Evolutionary conservation across 441 rosid genomes (phyloP).

Genomic region (Euphorbia celastroides): DNA sequence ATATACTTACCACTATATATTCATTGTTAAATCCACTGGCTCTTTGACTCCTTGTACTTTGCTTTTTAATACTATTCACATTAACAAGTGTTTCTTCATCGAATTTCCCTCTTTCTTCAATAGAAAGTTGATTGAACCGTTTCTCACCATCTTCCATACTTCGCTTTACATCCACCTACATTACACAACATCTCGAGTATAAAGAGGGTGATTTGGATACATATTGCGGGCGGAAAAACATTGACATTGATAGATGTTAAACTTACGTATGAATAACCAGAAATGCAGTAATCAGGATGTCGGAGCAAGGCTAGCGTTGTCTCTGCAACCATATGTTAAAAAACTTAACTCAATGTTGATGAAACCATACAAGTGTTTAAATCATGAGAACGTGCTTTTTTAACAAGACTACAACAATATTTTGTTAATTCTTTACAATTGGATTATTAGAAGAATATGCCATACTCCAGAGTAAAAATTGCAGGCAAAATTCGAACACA

Average conservation of each 20-base stretch:
- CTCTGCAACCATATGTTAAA: too few species aligned
- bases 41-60: constrained; percentile 48
- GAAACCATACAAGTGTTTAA: too few species aligned
- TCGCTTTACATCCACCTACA: constrained; percentile 67
- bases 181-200: not conserved
- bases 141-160: constrained; percentile 78
- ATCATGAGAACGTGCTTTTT: too few species aligned
- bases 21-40: constrained; percentile 68
- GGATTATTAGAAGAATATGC: too few species aligned
- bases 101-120: constrained; percentile 92
- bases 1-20: constrained; percentile 70
- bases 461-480: too few species aligned
- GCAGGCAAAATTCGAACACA: too few species aligned
- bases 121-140: constrained; percentile 82
- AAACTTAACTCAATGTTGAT: too few species aligned
- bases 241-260: constrained; percentile 2
- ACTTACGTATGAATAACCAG: constrained; percentile 45
- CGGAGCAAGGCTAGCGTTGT: too few species aligned
- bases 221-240: not conserved
- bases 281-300: too few species aligned
- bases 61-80: constrained; percentile 65
- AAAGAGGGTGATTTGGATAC: not conserved
- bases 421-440: too few species aligned
- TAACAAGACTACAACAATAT: too few species aligned
- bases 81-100: constrained; percentile 93